Percentiles rank a stretch among this genome's conserved stretches.
phyloP scores from a whole-genome alignment of 2,329 filamentous ascomycete species.

The Cryoendolithus antarcticus region DNA sequence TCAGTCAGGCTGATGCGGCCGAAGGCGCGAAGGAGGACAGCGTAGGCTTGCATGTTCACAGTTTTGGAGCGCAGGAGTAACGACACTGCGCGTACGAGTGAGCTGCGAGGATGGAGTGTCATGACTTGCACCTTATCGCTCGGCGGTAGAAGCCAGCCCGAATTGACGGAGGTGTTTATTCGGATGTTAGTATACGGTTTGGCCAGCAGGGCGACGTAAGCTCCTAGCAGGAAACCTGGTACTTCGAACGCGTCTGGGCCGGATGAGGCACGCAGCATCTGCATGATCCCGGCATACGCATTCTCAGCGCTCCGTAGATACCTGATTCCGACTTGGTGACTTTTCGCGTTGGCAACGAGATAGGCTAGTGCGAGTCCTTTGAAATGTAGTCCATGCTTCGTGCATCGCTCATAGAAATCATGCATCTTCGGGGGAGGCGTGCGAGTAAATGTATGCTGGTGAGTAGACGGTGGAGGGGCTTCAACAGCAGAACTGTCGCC shows the following conservation, averaged over 20 bases:
- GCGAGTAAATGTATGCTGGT: constrained; percentile 54
- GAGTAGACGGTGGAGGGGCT: constrained; percentile 44
- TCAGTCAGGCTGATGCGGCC: too few relatives aligned
- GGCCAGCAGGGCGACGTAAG: constrained; percentile 39
- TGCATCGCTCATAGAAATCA: constrained; percentile 50
- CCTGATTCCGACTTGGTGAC: constrained; percentile 34
- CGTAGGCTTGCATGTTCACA: neutral
- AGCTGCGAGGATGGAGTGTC: neutral
- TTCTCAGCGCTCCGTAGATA: constrained; percentile 30
- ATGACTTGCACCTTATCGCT: too few relatives aligned
- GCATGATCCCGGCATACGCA: constrained; percentile 7
- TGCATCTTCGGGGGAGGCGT: constrained; percentile 46
- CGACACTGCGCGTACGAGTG: neutral
- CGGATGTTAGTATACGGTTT: too few relatives aligned
- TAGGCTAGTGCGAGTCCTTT: constrained; percentile 40
- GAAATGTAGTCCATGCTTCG: constrained; percentile 36
- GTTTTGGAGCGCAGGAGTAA: neutral
- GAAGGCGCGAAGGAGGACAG: neutral
- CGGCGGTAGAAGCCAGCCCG: constrained; percentile 4
- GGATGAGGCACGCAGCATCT: constrained; percentile 3
- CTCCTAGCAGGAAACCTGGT: constrained; percentile 32
- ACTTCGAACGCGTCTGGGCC: constrained; percentile 1
- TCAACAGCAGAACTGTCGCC: constrained; percentile 48
- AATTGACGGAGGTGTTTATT: too few relatives aligned
- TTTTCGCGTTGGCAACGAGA: constrained; percentile 42